Conservation (phyloP, 768 basidiomycete species). For the Pisolithus microcarpus region DNA sequence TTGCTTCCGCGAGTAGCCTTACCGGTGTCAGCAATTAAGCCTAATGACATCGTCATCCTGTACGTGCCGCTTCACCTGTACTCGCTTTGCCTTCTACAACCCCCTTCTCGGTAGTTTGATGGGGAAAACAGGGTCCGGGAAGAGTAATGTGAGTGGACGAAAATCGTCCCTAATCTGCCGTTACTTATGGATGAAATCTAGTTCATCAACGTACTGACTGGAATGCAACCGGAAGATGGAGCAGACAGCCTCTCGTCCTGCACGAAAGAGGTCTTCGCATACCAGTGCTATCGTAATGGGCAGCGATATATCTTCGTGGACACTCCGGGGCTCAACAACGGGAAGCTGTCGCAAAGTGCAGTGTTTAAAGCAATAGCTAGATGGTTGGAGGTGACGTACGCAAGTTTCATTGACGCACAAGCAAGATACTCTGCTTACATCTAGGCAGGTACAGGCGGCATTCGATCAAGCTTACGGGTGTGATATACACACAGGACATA, state of each 20-base stretch:
- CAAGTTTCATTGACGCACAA: background rate
- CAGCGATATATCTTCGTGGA: background rate
- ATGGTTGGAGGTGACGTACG: background rate
- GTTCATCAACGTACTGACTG: background rate
- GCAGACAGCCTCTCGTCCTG: background rate
- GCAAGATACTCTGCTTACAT: too few relatives aligned
- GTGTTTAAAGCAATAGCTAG: background rate
- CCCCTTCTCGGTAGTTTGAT: too few relatives aligned
- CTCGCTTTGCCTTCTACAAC: too few relatives aligned
- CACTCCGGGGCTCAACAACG: background rate
- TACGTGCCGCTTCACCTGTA: background rate
- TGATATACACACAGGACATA: too few relatives aligned
- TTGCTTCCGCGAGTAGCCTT: background rate
- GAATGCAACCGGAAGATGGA: background rate
- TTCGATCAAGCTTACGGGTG: too few relatives aligned
- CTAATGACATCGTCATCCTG: background rate
- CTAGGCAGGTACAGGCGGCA: too few relatives aligned
- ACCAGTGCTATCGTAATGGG: background rate
- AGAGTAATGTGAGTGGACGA: too few relatives aligned
- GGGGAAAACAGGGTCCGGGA: too few relatives aligned
- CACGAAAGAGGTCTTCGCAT: background rate
- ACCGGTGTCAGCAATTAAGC: background rate
- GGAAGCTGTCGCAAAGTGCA: background rate
- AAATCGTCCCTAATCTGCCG: too few relatives aligned
- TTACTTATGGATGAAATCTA: background rate